Conservation (phyloP, 441 rosid genomes). For the Adansonia gregorii region DNA sequence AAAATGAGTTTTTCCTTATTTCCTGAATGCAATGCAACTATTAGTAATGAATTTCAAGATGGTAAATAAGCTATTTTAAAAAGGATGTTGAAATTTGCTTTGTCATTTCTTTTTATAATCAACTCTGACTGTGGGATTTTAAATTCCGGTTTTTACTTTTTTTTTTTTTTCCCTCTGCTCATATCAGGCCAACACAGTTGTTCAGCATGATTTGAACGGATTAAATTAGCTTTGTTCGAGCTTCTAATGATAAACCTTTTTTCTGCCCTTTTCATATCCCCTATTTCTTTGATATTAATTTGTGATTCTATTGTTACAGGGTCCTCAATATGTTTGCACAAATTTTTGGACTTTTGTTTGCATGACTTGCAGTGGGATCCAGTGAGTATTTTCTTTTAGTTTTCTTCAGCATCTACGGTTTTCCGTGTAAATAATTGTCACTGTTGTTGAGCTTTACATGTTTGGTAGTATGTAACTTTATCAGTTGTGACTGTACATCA, state of each 20-base stretch:
- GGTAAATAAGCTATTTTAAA: background rate
- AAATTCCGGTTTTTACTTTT: background rate
- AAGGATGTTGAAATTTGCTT: background rate
- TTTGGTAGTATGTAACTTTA: background rate
- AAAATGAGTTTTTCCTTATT: background rate
- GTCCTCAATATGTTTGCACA: slow-evolving; percentile 95
- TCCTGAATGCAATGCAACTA: background rate
- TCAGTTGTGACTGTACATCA: background rate
- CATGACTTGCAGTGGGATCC: slow-evolving; percentile 92
- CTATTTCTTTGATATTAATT: slow-evolving; percentile 20
- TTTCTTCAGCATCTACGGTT: background rate
- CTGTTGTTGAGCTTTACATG: background rate
- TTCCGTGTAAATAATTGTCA: slow-evolving; percentile 3
- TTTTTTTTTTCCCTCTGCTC: background rate
- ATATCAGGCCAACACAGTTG: background rate
- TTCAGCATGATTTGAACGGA: background rate
- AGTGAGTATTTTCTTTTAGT: slow-evolving; percentile 58
- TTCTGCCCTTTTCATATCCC: background rate
- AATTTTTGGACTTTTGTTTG: slow-evolving; percentile 95
- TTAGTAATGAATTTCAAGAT: background rate
- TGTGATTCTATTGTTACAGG: slow-evolving; percentile 53
- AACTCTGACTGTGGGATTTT: background rate
- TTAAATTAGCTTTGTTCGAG: slow-evolving; percentile 5
- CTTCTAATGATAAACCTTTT: background rate
- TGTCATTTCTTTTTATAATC: background rate